phyloP scores from a whole-genome alignment of 1,139 yeast genomes.

The Hyphopichia burtonii region DNA sequence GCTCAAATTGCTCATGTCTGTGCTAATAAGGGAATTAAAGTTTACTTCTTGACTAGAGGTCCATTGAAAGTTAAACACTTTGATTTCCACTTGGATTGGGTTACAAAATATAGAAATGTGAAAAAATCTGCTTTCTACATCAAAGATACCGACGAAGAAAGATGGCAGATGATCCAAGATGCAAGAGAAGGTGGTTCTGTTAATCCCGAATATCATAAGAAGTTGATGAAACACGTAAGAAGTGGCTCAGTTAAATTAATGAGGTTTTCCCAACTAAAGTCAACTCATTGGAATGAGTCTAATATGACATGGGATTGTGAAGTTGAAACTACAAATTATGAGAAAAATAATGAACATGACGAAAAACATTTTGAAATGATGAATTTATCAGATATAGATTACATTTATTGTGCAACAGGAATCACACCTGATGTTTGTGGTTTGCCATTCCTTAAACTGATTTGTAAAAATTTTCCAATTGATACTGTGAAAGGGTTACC shows the following conservation, averaged over 20 bases:
- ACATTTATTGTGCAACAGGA: conserved; percentile 47
- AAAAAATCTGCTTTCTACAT: conserved; percentile 45
- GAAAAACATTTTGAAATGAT: conserved; percentile 1
- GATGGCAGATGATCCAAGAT: conserved; percentile 38
- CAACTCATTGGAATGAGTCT: conserved; percentile 20
- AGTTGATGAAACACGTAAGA: conserved; percentile 28
- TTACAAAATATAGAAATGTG: conserved; percentile 47
- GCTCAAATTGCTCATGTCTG: conserved; percentile 49
- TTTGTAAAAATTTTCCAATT: conserved; percentile 27
- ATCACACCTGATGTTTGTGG: conserved; percentile 29
- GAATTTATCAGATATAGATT: conserved; percentile 23
- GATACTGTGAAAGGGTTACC: conserved; percentile 39
- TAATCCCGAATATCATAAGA: conserved; percentile 45
- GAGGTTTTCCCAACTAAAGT: conserved; percentile 22
- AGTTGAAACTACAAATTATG: conserved; percentile 12
- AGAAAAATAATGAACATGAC: conserved; percentile 6
- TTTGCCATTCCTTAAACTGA: conserved; percentile 27
- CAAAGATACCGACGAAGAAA: conserved; percentile 42
- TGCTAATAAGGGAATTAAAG: conserved; percentile 29
- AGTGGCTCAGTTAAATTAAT: conserved; percentile 25
- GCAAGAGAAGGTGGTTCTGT: conserved; percentile 51
- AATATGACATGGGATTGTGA: conserved; percentile 17
- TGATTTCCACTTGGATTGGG: conserved; percentile 54
- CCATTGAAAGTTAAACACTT: conserved; percentile 47
- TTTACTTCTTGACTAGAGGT: conserved; percentile 38